Conservation (phyloP, 306 rosid genomes). For the Luffa acutangula region DNA sequence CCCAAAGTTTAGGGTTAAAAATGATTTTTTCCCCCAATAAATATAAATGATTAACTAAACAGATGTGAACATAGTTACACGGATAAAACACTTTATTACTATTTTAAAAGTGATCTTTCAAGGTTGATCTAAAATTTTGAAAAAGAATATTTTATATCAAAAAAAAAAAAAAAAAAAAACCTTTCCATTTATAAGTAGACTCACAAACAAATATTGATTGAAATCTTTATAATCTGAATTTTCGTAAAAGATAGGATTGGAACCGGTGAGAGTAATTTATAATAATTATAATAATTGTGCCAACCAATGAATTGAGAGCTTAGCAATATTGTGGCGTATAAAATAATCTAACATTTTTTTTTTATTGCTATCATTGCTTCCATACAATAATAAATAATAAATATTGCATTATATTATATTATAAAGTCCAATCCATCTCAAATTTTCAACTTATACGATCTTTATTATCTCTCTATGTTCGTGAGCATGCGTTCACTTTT, state of each 20-base stretch:
- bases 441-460: background rate
- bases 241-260: background rate
- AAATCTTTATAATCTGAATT: background rate
- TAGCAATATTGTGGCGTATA: background rate
- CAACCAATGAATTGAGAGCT: conserved; percentile 5
- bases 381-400: background rate
- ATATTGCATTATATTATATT: background rate
- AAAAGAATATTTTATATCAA: no score
- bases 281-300: conserved; percentile 3
- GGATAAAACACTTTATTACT: no score
- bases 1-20: no score
- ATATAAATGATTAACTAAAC: no score
- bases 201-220: no score
- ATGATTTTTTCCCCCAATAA: no score
- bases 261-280: background rate
- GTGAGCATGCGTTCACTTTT: background rate
- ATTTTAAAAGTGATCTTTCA: no score
- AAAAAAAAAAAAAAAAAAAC: no score
- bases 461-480: background rate
- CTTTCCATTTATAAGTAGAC: no score
- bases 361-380: background rate
- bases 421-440: background rate
- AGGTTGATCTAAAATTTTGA: no score
- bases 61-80: no score
- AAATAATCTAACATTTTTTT: background rate